Evolutionary conservation across 192 early-diverging fungal species (phyloP), one percentile per base, ranked within the genome.

Genomic region (Chytriomyces sp.): DNA sequence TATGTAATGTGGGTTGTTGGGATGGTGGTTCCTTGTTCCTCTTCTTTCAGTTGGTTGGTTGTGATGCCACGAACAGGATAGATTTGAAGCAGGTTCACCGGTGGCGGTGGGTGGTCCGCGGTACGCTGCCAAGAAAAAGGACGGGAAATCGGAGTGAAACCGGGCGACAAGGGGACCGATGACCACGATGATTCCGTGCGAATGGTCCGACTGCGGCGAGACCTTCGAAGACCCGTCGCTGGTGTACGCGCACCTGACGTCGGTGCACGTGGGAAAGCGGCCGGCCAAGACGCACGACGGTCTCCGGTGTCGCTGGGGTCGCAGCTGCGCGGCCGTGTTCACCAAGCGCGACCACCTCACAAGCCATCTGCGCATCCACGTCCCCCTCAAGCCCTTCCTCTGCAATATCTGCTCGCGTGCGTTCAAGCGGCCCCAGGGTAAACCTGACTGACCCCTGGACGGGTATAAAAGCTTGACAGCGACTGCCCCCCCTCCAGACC

Each of bases 291-390:
- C 90, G 73, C 96, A 95, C 75, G 83, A 96, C 36, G 94, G 91
- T 52, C 87, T 99, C 41, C 83, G 79, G 49, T 99, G 96, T 81
- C 84, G 87, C 56, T 99, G 95, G 95, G 91, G 89, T 39, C 87
- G 82, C 36, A 97, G 96, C 82, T 74, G 75, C 25, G 82, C 89
- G 31, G 77, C 77, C 44, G n/a, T n/a, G n/a, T 90, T 89, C 41
- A 79, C 82, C 25, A 99, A 99, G 85, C 82, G 96, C 70, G 96
- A 99, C 79, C 96, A 99, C 77, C 92, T 98, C 55, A 99, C 95
- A n/a, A 92, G 90, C n/a, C 96, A 99, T 73, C 80, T 97, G 69
- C 85, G 95, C 61, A 91, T 96, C 52, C 96, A 99, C 76, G 89
- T 99, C 5, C 89, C 93, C 6, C 86, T 94, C 25, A 96, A 96